Conservation (phyloP, 139 green algal genomes). For the Trebouxia sp. region DNA sequence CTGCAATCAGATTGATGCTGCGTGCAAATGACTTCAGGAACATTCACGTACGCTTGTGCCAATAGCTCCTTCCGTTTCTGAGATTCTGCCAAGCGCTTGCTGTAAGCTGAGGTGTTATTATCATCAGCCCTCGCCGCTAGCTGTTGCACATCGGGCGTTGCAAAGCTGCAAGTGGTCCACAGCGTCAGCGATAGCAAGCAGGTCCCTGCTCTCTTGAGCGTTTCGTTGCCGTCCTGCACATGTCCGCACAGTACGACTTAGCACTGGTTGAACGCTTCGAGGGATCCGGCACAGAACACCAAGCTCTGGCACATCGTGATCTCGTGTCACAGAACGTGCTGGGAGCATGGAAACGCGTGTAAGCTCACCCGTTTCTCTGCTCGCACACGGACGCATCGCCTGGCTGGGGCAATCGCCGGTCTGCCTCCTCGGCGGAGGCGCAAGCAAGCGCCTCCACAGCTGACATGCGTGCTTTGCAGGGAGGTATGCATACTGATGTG, state of each 20-base stretch:
- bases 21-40: too few relatives aligned
- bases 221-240: not conserved
- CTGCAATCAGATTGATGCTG: too few relatives aligned
- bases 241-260: too few relatives aligned
- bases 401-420: not conserved
- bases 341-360: too few relatives aligned
- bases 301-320: too few relatives aligned
- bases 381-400: not conserved
- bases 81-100: not conserved
- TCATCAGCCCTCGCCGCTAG: not conserved
- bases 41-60: slow-evolving; percentile 14
- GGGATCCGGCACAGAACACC: too few relatives aligned
- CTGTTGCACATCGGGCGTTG: not conserved
- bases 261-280: too few relatives aligned
- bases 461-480: not conserved
- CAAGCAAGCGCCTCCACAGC: not conserved
- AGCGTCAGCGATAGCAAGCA: not conserved
- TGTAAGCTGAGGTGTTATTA: not conserved
- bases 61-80: not conserved
- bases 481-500: not conserved
- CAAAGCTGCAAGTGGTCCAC: not conserved
- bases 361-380: not conserved
- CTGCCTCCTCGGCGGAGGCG: not conserved
- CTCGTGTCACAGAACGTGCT: too few relatives aligned
- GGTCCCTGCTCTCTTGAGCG: not conserved